These are phyloP conservation scores for Phytophthora hybrid DNA, from an alignment of 352 stramenopile species.

Conservation along the genomic window DNA sequence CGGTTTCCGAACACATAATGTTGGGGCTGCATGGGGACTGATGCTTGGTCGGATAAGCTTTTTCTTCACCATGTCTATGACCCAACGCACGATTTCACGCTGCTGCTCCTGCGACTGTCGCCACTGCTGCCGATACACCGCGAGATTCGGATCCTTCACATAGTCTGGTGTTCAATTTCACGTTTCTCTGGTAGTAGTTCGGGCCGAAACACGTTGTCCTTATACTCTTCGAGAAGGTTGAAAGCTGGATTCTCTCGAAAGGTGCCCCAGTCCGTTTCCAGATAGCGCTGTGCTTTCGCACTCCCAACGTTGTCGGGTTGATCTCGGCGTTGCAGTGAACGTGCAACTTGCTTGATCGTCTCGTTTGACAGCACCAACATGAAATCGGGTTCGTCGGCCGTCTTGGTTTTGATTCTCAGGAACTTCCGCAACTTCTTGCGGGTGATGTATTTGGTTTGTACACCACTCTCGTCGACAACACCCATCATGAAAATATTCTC, in stretches of 20 bases:
- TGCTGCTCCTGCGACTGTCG: slow-evolving; percentile 22
- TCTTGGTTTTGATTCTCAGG: slow-evolving; percentile 19
- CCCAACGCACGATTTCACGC: slow-evolving; percentile 5
- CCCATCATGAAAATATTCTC: not conserved
- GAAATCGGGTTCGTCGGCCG: not conserved
- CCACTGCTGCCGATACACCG: slow-evolving; percentile 19
- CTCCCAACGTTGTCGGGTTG: too few species aligned
- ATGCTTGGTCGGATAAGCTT: not conserved
- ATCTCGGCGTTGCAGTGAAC: too few species aligned
- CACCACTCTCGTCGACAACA: slow-evolving; percentile 5
- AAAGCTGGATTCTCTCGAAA: not conserved
- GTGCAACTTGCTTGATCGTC: too few species aligned
- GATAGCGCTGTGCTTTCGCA: not conserved
- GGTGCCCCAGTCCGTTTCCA: not conserved
- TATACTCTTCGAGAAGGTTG: not conserved
- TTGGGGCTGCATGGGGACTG: too few species aligned
- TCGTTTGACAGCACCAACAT: too few species aligned
- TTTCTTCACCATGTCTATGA: not conserved
- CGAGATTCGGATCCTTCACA: not conserved
- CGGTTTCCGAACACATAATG: not conserved
- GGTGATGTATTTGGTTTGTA: slow-evolving; percentile 8
- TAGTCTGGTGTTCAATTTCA: not conserved
- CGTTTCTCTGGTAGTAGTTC: slow-evolving; percentile 18
- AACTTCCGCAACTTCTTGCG: slow-evolving; percentile 19
- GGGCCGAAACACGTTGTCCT: slow-evolving; percentile 4